Evolutionary conservation across 2,329 filamentous ascomycete species (phyloP).

Genomic region (Colletotrichum musicola): DNA sequence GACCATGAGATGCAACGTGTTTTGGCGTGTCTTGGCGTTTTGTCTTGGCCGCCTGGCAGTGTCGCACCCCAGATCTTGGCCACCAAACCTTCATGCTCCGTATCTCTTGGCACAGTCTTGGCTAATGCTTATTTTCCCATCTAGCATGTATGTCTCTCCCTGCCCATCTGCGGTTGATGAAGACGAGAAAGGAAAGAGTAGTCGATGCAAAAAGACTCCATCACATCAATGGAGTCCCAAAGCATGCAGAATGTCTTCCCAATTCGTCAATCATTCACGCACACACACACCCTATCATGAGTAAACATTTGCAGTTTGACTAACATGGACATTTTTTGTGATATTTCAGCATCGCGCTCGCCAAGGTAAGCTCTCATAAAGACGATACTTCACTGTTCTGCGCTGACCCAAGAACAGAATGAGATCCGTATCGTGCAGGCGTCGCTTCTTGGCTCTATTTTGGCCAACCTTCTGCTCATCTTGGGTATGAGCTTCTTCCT

Average conservation of each 20-base stretch:
- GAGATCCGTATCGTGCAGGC: constrained; percentile 94
- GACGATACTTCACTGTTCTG: no score
- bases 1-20: constrained; percentile 6
- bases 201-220: constrained; percentile 59
- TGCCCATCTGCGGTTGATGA: constrained; percentile 51
- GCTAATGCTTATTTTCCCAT: constrained; percentile 32
- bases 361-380: constrained; percentile 65
- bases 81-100: constrained; percentile 7
- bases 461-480: constrained; percentile 89
- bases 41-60: constrained; percentile 20
- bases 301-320: background rate
- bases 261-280: constrained; percentile 38
- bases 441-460: constrained; percentile 87
- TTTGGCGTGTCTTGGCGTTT: constrained; percentile 22
- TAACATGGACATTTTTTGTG: background rate
- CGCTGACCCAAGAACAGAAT: constrained; percentile 58
- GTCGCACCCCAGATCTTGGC: constrained; percentile 32
- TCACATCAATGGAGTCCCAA: constrained; percentile 61
- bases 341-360: constrained; percentile 76
- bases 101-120: constrained; percentile 33
- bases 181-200: constrained; percentile 35
- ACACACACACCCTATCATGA: constrained; percentile 27
- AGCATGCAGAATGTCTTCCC: constrained; percentile 43
- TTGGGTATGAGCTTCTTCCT: constrained; percentile 92
- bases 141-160: constrained; percentile 65